Evolutionary conservation across 495 filamentous ascomycete genomes (phyloP).

Genomic region (Penicillium longicatenatum): DNA sequence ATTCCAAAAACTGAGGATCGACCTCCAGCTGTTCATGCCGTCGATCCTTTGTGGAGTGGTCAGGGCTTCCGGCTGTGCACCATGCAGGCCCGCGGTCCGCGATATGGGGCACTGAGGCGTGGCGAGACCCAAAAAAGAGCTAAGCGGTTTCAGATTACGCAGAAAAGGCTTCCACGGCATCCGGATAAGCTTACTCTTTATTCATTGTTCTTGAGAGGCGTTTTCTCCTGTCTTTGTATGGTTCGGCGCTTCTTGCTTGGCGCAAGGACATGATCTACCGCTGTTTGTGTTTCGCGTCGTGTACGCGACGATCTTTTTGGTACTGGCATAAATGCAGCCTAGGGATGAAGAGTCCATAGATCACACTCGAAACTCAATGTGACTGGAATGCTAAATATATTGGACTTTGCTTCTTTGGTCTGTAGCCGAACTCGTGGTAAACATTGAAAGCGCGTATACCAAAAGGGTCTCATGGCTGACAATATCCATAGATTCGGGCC

Average conservation of each 20-base stretch:
- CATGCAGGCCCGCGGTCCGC: not conserved
- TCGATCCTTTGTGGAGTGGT: not conserved
- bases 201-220: not conserved
- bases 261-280: not conserved
- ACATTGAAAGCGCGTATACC: not conserved
- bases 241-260: not conserved
- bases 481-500: not conserved
- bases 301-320: not conserved
- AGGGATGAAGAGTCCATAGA: not conserved
- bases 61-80: not conserved
- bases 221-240: not conserved
- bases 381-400: not conserved
- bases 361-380: not conserved
- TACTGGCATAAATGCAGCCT: not conserved
- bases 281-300: not conserved
- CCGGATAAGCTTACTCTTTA: not conserved
- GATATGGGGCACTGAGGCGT: not conserved
- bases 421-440: not conserved
- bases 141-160: not conserved
- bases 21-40: not conserved
- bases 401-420: not conserved
- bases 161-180: not conserved
- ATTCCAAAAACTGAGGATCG: too few species aligned
- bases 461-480: not conserved
- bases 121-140: not conserved